Percentiles rank a stretch among this genome's conserved stretches.
Evolutionary conservation across 176 grass and related monocot species (phyloP).

Genomic region (Hordeum marinum): DNA sequence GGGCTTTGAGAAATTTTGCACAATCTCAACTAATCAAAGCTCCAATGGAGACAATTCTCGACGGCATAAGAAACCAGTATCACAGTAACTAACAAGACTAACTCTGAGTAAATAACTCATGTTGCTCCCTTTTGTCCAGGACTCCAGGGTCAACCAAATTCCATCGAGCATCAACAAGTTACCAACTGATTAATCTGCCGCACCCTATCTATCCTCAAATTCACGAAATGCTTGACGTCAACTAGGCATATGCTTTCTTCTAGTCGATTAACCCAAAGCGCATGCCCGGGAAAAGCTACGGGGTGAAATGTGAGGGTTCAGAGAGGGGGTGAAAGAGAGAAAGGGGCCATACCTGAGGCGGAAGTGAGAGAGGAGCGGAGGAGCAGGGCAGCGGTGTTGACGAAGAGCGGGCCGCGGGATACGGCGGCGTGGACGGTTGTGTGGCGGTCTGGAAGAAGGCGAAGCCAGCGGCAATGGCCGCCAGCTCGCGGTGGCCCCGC

Average conservation of each 20-base stretch:
- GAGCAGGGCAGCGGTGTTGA: conserved; percentile 87
- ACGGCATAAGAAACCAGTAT: background rate
- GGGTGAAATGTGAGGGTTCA: background rate
- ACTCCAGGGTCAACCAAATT: background rate
- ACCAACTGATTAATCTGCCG: background rate
- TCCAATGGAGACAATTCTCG: conserved; percentile 4
- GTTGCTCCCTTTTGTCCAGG: background rate
- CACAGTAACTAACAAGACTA: no score
- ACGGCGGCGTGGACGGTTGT: conserved; percentile 45
- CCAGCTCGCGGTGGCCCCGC: conserved; percentile 51
- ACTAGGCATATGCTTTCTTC: background rate
- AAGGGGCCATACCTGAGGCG: conserved; percentile 39
- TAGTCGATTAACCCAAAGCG: conserved; percentile 2
- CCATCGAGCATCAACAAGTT: background rate
- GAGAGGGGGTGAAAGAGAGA: background rate
- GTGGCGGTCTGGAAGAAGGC: conserved; percentile 87
- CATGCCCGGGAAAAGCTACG: background rate
- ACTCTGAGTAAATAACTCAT: background rate
- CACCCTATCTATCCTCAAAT: background rate
- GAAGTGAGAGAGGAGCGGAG: conserved; percentile 77
- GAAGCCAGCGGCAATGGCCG: conserved; percentile 54
- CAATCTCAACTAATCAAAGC: conserved; percentile 5
- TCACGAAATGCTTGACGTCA: background rate
- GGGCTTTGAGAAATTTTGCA: background rate
- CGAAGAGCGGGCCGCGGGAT: conserved; percentile 68